Evolutionary conservation across 1,284 basidiomycete species (phyloP).

Genomic region (Ganoderma resinaceum): DNA sequence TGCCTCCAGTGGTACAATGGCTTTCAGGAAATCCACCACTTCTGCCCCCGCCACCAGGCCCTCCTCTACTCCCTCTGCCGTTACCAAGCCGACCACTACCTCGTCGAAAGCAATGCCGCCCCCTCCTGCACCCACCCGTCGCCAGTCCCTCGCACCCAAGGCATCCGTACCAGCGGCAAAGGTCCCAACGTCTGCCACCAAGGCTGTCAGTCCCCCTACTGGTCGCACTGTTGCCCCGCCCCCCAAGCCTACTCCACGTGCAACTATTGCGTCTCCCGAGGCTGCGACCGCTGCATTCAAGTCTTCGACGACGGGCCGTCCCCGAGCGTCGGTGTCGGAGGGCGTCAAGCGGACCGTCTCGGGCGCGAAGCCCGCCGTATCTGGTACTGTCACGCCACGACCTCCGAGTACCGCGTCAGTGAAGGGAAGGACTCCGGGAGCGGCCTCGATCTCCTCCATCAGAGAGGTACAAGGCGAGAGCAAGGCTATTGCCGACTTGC

Average conservation of each 20-base stretch:
- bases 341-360: slow-evolving; percentile 42
- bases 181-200: slow-evolving; percentile 38
- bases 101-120: slow-evolving; percentile 37
- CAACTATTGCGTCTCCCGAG: slow-evolving; percentile 58
- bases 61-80: slow-evolving; percentile 32
- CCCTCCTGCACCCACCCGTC: slow-evolving; percentile 34
- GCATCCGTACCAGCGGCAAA: slow-evolving; percentile 54
- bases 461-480: slow-evolving; percentile 69
- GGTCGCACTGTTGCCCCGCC: slow-evolving; percentile 20
- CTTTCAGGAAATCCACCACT: slow-evolving; percentile 57
- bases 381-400: slow-evolving; percentile 19
- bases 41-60: slow-evolving; percentile 51
- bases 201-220: slow-evolving; percentile 21
- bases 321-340: slow-evolving; percentile 45
- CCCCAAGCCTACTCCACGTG: slow-evolving; percentile 38
- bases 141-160: slow-evolving; percentile 44
- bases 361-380: slow-evolving; percentile 35
- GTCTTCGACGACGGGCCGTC: slow-evolving; percentile 38
- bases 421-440: slow-evolving; percentile 48
- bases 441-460: slow-evolving; percentile 73
- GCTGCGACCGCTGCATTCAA: slow-evolving; percentile 31
- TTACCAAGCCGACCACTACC: slow-evolving; percentile 48
- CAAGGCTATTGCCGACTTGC: slow-evolving; percentile 62
- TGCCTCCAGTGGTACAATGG: slow-evolving; percentile 44
- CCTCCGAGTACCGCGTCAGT: slow-evolving; percentile 40